These are phyloP conservation scores for Coemansia sp. DNA, from an alignment of 192 early-diverging fungal species.

Conservation along the genomic window DNA sequence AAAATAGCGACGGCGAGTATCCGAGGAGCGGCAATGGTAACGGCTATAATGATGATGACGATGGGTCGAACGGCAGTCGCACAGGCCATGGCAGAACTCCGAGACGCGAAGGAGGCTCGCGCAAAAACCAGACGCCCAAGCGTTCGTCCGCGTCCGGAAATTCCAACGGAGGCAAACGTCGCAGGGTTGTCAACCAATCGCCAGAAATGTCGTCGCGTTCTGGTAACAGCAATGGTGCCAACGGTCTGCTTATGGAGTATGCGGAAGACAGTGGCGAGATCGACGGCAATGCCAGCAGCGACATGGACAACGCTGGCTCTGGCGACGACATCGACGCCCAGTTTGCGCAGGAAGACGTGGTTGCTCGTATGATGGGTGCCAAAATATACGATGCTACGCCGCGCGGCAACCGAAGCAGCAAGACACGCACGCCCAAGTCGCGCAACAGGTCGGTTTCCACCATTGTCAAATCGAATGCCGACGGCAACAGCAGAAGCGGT, in stretches of 20 bases:
- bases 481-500: not conserved
- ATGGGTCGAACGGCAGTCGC: not conserved
- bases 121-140: slow-evolving; percentile 24
- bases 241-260: not conserved
- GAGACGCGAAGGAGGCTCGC: not conserved
- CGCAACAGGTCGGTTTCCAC: slow-evolving; percentile 37
- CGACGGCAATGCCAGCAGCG: slow-evolving; percentile 12
- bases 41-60: slow-evolving; percentile 6
- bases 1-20: not conserved
- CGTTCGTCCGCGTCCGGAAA: slow-evolving; percentile 1
- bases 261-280: not conserved
- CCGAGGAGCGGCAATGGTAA: not conserved
- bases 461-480: slow-evolving; percentile 10
- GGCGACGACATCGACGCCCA: not conserved
- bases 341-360: slow-evolving; percentile 24
- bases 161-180: not conserved
- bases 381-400: slow-evolving; percentile 1
- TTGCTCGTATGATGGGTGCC: slow-evolving; percentile 31
- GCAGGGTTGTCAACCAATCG: slow-evolving; percentile 1
- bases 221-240: not conserved
- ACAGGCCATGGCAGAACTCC: not conserved
- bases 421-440: slow-evolving; percentile 17
- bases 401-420: slow-evolving; percentile 5
- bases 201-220: not conserved
- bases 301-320: not conserved